Conservation (phyloP, 768 basidiomycete genomes). For the Lentinula boryana region DNA sequence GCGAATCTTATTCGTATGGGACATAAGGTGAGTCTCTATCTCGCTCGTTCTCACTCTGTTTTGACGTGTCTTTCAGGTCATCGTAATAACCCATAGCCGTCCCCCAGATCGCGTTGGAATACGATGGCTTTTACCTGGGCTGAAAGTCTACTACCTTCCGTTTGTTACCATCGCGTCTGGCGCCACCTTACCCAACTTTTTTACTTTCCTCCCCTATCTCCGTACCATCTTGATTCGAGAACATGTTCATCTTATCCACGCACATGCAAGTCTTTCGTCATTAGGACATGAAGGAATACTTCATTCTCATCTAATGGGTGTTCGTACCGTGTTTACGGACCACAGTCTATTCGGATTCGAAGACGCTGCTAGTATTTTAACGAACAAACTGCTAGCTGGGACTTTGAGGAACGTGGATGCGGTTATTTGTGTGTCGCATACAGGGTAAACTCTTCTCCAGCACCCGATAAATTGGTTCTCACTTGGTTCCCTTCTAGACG, state of each 20-base stretch:
- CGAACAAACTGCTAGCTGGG: constrained; percentile 89
- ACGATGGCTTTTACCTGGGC: constrained; percentile 77
- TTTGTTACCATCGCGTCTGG: constrained; percentile 84
- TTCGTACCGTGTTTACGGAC: constrained; percentile 93
- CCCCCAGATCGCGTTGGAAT: constrained; percentile 81
- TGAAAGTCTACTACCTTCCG: constrained; percentile 95
- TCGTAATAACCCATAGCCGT: constrained; percentile 92
- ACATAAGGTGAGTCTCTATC: constrained; percentile 58
- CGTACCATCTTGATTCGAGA: constrained; percentile 86
- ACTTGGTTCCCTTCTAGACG: constrained; percentile 46
- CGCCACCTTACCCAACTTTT: constrained; percentile 91
- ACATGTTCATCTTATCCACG: constrained; percentile 81
- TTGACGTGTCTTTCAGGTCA: constrained; percentile 48
- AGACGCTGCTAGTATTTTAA: constrained; percentile 94
- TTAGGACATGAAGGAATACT: constrained; percentile 91
- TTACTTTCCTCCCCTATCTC: constrained; percentile 88
- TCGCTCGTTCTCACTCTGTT: not conserved
- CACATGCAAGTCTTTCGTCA: constrained; percentile 85
- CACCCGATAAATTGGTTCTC: not conserved
- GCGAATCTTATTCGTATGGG: constrained; percentile 76
- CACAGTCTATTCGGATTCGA: constrained; percentile 96
- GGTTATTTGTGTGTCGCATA: constrained; percentile 94
- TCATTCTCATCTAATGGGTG: constrained; percentile 80
- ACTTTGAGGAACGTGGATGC: constrained; percentile 89
- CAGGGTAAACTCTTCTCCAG: constrained; percentile 54